Evolutionary conservation across 495 filamentous ascomycete genomes (phyloP).

Genomic region (Rhypophila decipiens): DNA sequence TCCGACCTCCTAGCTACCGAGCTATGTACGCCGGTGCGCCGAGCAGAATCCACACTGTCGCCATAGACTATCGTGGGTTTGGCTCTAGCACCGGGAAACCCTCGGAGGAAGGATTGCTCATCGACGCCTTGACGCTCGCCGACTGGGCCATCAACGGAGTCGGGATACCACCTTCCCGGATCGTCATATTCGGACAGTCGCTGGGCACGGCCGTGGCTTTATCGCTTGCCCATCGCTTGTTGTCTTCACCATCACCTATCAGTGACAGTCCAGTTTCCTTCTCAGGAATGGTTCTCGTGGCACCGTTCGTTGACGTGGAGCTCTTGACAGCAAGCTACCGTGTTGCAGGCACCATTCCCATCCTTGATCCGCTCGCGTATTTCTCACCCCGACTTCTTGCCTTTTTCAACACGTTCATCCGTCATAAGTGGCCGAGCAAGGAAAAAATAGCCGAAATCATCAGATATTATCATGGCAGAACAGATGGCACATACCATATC

Average conservation of each 20-base stretch:
- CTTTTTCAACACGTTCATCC: constrained; percentile 33
- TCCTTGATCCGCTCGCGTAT: constrained; percentile 61
- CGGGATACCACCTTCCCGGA: constrained; percentile 59
- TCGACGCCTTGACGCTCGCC: constrained; percentile 64
- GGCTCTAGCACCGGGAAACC: constrained; percentile 71
- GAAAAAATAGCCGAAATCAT: constrained; percentile 38
- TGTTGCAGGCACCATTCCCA: constrained; percentile 64
- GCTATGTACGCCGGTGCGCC: constrained; percentile 49
- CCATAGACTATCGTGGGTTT: constrained; percentile 85
- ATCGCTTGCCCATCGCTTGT: constrained; percentile 46
- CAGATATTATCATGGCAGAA: constrained; percentile 34
- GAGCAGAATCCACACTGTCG: constrained; percentile 47
- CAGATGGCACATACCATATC: constrained; percentile 43
- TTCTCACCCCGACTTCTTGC: constrained; percentile 38
- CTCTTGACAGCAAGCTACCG: constrained; percentile 56
- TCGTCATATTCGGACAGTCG: constrained; percentile 78
- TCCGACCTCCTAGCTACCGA: constrained; percentile 57
- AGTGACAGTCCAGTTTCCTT: too few species aligned
- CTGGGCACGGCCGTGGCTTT: constrained; percentile 78
- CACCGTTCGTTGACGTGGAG: constrained; percentile 68
- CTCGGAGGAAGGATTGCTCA: constrained; percentile 72
- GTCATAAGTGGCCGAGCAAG: constrained; percentile 45
- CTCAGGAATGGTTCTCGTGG: constrained; percentile 66
- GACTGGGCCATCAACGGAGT: constrained; percentile 62
- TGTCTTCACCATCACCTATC: constrained; percentile 15